Evolutionary conservation across 805 yeast species (phyloP).

Genomic region (Yarrowia osloensis): DNA sequence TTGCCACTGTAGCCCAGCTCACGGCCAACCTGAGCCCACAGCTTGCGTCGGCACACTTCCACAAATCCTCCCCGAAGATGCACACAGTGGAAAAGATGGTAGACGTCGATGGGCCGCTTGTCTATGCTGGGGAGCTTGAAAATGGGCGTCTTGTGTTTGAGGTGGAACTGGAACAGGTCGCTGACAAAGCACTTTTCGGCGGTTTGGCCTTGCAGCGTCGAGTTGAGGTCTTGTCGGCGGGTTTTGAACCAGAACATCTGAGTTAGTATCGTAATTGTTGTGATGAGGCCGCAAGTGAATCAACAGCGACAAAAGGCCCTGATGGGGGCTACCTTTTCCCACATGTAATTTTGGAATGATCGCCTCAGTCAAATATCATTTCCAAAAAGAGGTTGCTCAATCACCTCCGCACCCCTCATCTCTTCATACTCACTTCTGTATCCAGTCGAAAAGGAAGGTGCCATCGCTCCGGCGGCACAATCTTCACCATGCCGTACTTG

Average conservation of each 20-base stretch:
- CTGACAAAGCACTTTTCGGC: constrained; percentile 52
- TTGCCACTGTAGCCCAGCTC: constrained; percentile 76
- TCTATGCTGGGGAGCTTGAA: constrained; percentile 65
- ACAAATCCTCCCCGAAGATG: constrained; percentile 65
- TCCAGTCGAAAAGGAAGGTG: constrained; percentile 46
- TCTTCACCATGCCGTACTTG: constrained; percentile 67
- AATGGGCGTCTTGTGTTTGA: constrained; percentile 38
- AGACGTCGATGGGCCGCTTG: constrained; percentile 65
- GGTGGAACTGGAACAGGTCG: constrained; percentile 50
- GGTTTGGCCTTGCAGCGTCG: constrained; percentile 47
- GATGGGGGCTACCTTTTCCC: no score
- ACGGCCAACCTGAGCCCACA: constrained; percentile 83
- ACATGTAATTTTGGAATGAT: no score
- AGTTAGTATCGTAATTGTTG: no score
- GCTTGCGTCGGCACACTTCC: constrained; percentile 61
- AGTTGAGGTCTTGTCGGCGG: constrained; percentile 51
- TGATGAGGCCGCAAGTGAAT: no score
- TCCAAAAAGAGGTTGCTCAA: no score
- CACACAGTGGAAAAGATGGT: constrained; percentile 58
- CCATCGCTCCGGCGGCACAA: constrained; percentile 56
- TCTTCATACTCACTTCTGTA: constrained; percentile 44
- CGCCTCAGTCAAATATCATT: no score
- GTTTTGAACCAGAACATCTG: constrained; percentile 51
- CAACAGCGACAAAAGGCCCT: no score
- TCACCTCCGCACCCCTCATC: no score